Conservation (phyloP, 345 rosid species). For the Salix purpurea region DNA sequence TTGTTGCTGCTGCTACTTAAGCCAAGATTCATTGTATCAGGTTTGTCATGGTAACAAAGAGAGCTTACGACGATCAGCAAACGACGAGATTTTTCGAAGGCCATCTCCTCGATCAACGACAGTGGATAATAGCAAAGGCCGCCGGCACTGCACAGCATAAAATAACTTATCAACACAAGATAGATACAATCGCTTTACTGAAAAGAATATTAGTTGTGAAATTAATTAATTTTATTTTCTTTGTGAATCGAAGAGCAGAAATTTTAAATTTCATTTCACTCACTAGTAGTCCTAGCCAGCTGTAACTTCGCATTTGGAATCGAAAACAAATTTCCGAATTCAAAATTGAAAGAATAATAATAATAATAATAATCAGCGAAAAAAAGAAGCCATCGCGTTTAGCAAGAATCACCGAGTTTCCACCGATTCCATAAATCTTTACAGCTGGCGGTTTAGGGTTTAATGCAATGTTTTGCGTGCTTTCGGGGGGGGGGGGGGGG, state of each 20-base stretch:
- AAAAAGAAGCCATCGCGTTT: slow-evolving; percentile 7
- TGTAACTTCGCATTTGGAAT: slow-evolving; percentile 44
- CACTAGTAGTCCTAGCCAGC: slow-evolving; percentile 46
- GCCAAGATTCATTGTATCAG: no score
- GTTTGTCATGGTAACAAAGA: neutral
- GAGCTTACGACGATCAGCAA: slow-evolving; percentile 40
- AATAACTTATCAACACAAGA: neutral
- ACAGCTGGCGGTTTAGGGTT: no score
- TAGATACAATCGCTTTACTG: neutral
- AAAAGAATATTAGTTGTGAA: neutral
- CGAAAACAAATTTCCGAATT: neutral
- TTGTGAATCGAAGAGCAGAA: neutral
- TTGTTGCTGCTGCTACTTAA: no score
- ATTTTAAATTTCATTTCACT: slow-evolving; percentile 13
- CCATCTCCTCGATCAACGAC: slow-evolving; percentile 15
- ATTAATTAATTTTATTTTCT: no score
- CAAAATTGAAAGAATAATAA: neutral
- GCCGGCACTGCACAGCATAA: slow-evolving; percentile 40
- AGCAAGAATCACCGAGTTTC: slow-evolving; percentile 9
- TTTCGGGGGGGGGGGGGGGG: no score
- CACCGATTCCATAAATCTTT: neutral
- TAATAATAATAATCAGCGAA: neutral
- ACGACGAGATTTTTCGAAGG: slow-evolving; percentile 14
- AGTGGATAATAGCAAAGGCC: slow-evolving; percentile 34
- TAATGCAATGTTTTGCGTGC: no score